Evolutionary conservation across 2,329 filamentous ascomycete species (phyloP).

Genomic region (Penicillium sp.): DNA sequence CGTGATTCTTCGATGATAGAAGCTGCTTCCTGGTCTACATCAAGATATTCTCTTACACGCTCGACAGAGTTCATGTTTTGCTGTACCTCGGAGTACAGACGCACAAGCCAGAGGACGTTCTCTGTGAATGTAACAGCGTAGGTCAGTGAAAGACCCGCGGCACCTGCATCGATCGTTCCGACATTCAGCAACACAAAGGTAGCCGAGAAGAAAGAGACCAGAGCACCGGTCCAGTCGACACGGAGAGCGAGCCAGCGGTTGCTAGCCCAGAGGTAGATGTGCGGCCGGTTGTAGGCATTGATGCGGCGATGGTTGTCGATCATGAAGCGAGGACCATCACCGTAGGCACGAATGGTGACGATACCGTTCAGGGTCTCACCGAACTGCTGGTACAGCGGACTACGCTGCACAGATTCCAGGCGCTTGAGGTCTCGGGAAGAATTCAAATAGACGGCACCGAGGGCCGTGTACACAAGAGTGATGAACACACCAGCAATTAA

Average conservation of each 20-base stretch:
- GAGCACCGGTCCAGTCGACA: slow-evolving; percentile 83
- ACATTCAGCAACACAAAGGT: slow-evolving; percentile 84
- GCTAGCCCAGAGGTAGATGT: slow-evolving; percentile 93
- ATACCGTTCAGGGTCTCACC: slow-evolving; percentile 93
- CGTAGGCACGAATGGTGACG: slow-evolving; percentile 94
- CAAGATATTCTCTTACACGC: slow-evolving; percentile 93
- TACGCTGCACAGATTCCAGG: slow-evolving; percentile 89
- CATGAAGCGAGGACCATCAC: slow-evolving; percentile 89
- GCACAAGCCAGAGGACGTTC: slow-evolving; percentile 93
- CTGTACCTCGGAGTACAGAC: slow-evolving; percentile 90
- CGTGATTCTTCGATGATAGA: slow-evolving; percentile 74
- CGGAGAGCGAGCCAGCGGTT: slow-evolving; percentile 96
- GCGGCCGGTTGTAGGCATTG: slow-evolving; percentile 87
- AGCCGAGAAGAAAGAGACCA: slow-evolving; percentile 91
- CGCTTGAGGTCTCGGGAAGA: slow-evolving; percentile 95
- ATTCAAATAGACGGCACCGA: slow-evolving; percentile 84
- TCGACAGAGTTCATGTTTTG: slow-evolving; percentile 99
- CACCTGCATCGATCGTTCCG: slow-evolving; percentile 81
- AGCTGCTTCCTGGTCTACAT: slow-evolving; percentile 89
- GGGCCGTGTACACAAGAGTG: slow-evolving; percentile 73
- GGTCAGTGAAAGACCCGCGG: slow-evolving; percentile 88
- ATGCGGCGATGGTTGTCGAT: slow-evolving; percentile 85
- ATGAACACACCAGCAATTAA: slow-evolving; percentile 85
- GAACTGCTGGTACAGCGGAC: slow-evolving; percentile 95
- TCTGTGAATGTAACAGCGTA: slow-evolving; percentile 97